Percentiles rank a stretch among this genome's conserved stretches.
phyloP scores from a whole-genome alignment of 2,329 filamentous ascomycete species.

The Alternaria brassicicola region DNA sequence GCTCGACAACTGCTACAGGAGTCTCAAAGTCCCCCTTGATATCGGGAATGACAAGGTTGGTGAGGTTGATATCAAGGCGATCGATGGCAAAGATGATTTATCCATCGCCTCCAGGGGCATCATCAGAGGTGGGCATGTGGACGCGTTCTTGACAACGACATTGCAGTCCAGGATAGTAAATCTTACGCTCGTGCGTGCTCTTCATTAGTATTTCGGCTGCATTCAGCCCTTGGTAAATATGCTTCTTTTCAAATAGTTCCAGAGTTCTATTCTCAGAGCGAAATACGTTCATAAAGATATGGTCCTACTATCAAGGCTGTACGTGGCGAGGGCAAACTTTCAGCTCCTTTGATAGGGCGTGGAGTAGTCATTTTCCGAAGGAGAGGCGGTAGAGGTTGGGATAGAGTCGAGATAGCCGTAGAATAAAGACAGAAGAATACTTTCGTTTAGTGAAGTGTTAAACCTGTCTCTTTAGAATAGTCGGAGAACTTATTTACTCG shows the following conservation, averaged over 20 bases:
- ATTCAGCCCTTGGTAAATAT: slow-evolving; percentile 10
- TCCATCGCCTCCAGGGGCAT: slow-evolving; percentile 55
- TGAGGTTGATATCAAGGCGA: slow-evolving; percentile 28
- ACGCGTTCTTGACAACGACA: slow-evolving; percentile 58
- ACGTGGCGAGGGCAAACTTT: neutral
- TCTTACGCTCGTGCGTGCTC: slow-evolving; percentile 27
- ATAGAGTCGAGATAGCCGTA: no score
- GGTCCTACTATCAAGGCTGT: neutral
- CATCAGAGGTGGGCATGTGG: slow-evolving; percentile 54
- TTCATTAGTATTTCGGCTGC: slow-evolving; percentile 14
- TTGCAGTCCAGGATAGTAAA: slow-evolving; percentile 36
- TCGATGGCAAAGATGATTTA: slow-evolving; percentile 56
- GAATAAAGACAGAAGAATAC: no score
- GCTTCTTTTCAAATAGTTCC: no score
- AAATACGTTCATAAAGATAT: slow-evolving; percentile 1
- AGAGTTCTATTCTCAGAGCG: no score
- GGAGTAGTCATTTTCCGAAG: no score
- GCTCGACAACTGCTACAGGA: slow-evolving; percentile 45
- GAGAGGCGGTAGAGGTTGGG: no score
- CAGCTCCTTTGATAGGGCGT: no score
- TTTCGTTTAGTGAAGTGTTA: no score
- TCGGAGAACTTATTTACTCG: no score
- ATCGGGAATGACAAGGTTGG: slow-evolving; percentile 47
- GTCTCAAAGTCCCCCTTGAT: slow-evolving; percentile 42
- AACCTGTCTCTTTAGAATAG: no score